Conservation (phyloP, 148 eudicot genomes). For the Chenopodium quinoa region DNA sequence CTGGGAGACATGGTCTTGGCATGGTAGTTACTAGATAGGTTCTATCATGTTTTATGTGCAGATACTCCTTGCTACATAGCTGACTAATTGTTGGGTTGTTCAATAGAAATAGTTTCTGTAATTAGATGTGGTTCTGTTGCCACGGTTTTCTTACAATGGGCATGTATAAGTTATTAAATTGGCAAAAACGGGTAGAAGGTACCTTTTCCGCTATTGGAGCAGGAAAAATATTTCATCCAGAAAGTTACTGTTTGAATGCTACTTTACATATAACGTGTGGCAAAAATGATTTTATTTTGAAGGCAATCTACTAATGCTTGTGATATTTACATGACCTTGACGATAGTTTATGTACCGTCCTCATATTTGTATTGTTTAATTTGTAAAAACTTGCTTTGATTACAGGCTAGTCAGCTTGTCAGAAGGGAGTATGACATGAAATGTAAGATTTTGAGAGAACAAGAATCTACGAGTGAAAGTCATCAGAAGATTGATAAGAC, state of each 20-base stretch:
- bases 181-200: too few relatives aligned
- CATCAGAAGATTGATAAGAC: constrained; percentile 60
- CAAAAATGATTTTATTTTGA: neutral
- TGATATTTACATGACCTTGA: neutral
- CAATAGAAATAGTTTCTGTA: neutral
- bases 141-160: neutral
- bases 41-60: neutral
- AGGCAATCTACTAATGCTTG: neutral
- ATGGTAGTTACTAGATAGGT: too few relatives aligned
- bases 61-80: neutral
- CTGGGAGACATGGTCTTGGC: neutral
- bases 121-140: neutral
- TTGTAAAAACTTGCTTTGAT: constrained; percentile 11
- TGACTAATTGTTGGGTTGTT: neutral
- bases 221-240: neutral
- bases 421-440: constrained; percentile 68
- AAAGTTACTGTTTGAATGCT: neutral
- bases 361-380: neutral
- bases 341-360: neutral
- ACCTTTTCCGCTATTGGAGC: neutral
- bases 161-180: too few relatives aligned
- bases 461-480: constrained; percentile 69
- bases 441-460: constrained; percentile 68
- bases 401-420: constrained; percentile 83
- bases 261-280: neutral